Evolutionary conservation across 1,284 basidiomycete genomes (phyloP).

Genomic region (Trametes pubescens): DNA sequence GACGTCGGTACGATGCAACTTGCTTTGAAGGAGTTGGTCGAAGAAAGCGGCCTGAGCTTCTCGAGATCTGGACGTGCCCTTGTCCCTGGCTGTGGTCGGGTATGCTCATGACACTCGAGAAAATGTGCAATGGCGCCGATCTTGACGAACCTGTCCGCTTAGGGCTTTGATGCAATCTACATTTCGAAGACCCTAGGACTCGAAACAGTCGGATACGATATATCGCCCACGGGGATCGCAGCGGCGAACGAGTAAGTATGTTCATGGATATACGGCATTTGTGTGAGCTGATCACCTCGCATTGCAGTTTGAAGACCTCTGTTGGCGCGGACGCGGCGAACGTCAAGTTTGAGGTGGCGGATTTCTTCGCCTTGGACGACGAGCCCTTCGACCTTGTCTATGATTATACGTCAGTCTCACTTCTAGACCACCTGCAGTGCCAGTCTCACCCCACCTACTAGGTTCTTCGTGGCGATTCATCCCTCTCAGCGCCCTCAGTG

Average conservation of each 20-base stretch:
- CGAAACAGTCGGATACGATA: slow-evolving; percentile 62
- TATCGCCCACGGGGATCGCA: slow-evolving; percentile 61
- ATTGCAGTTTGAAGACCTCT: slow-evolving; percentile 8
- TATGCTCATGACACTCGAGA: slow-evolving; percentile 43
- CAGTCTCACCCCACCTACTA: slow-evolving; percentile 35
- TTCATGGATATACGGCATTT: background rate
- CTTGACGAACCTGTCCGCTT: background rate
- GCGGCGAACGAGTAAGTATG: slow-evolving; percentile 55
- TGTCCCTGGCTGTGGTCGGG: slow-evolving; percentile 78
- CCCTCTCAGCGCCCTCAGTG: slow-evolving; percentile 62
- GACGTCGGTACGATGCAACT: slow-evolving; percentile 64
- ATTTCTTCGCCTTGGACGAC: slow-evolving; percentile 58
- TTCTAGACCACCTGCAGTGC: slow-evolving; percentile 1
- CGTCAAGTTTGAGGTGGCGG: slow-evolving; percentile 50
- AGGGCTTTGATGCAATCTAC: slow-evolving; percentile 69
- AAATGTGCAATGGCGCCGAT: background rate
- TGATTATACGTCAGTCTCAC: slow-evolving; percentile 69
- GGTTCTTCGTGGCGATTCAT: slow-evolving; percentile 77
- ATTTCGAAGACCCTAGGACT: slow-evolving; percentile 59
- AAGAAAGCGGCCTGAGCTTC: slow-evolving; percentile 55
- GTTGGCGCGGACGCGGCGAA: slow-evolving; percentile 27
- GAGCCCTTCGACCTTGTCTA: slow-evolving; percentile 62
- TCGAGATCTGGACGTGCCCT: slow-evolving; percentile 64
- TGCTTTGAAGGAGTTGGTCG: slow-evolving; percentile 61
- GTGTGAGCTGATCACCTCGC: too few species aligned